These are phyloP conservation scores for Hyphopichia homilentoma DNA, from an alignment of 805 yeast species.

Conservation along the genomic window DNA sequence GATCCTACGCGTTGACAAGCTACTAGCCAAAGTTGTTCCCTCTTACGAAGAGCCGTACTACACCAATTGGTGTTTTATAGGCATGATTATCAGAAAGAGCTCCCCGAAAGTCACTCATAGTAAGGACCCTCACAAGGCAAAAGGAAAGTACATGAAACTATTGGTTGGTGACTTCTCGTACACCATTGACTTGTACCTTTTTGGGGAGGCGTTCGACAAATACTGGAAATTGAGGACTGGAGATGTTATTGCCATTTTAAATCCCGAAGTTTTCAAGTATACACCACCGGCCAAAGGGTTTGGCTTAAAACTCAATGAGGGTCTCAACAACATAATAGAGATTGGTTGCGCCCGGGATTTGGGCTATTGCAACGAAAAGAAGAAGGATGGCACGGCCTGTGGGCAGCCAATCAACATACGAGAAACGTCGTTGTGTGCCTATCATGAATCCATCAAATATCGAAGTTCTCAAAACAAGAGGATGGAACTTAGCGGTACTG, in stretches of 20 bases:
- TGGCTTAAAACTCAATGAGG: conserved; percentile 51
- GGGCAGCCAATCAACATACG: conserved; percentile 54
- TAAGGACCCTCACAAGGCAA: conserved; percentile 15
- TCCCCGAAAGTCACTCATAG: conserved; percentile 43
- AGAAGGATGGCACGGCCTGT: conserved; percentile 52
- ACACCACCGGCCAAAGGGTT: conserved; percentile 32
- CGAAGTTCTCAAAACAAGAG: conserved; percentile 55
- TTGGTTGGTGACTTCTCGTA: conserved; percentile 66
- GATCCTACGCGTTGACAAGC: conserved; percentile 52
- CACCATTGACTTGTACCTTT: conserved; percentile 57
- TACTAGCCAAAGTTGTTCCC: conserved; percentile 65
- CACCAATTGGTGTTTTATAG: conserved; percentile 78
- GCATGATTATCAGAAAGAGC: conserved; percentile 58
- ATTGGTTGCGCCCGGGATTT: conserved; percentile 68
- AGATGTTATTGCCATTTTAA: conserved; percentile 67
- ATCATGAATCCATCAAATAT: conserved; percentile 60
- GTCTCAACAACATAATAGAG: conserved; percentile 55
- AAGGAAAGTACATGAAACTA: conserved; percentile 54
- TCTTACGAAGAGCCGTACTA: conserved; percentile 64
- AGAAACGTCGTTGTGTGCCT: conserved; percentile 60
- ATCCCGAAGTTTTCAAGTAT: conserved; percentile 55
- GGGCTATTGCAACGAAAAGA: conserved; percentile 59
- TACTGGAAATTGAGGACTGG: conserved; percentile 77
- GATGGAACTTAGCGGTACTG: conserved; percentile 69
- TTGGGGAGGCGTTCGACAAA: conserved; percentile 63